A percentile compares a stretch with the other conserved stretches of the same genome.
Conservation (phyloP, 129 eudicot genomes). For the Saussurea involucrata region DNA sequence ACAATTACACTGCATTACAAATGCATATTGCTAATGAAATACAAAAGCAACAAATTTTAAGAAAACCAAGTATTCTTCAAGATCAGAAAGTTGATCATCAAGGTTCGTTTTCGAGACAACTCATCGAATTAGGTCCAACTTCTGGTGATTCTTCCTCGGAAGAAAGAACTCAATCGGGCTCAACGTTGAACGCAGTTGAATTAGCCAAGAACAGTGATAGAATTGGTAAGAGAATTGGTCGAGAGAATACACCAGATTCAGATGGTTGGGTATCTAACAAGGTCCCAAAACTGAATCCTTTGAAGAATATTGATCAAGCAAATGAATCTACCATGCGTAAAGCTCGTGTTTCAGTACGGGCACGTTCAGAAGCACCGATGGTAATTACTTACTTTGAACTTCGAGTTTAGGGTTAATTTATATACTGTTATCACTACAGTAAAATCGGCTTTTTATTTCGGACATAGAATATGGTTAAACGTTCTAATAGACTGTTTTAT, state of each 20-base stretch:
- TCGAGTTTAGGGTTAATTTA: neutral
- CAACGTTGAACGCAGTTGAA: conserved; percentile 24
- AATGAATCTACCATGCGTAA: conserved; percentile 79
- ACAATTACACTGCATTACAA: conserved; percentile 57
- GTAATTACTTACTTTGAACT: conserved; percentile 19
- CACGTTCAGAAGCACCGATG: conserved; percentile 93
- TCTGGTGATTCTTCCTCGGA: conserved; percentile 50
- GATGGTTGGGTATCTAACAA: conserved; percentile 70
- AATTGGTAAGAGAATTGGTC: conserved; percentile 28
- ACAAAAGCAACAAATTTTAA: conserved; percentile 60
- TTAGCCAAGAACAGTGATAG: conserved; percentile 29
- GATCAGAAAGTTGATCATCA: neutral
- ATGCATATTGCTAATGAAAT: conserved; percentile 52
- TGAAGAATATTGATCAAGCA: conserved; percentile 40
- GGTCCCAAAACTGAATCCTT: conserved; percentile 35
- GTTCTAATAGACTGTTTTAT: neutral
- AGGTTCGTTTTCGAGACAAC: conserved; percentile 44
- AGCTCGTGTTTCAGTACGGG: conserved; percentile 89
- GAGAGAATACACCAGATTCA: conserved; percentile 66
- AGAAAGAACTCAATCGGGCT: conserved; percentile 58
- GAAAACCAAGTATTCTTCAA: conserved; percentile 11
- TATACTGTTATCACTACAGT: neutral
- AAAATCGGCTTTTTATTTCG: neutral
- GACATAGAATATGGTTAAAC: neutral
- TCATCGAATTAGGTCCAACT: conserved; percentile 40